Conservation (phyloP, 768 basidiomycete genomes). For the Lentinula aciculospora region DNA sequence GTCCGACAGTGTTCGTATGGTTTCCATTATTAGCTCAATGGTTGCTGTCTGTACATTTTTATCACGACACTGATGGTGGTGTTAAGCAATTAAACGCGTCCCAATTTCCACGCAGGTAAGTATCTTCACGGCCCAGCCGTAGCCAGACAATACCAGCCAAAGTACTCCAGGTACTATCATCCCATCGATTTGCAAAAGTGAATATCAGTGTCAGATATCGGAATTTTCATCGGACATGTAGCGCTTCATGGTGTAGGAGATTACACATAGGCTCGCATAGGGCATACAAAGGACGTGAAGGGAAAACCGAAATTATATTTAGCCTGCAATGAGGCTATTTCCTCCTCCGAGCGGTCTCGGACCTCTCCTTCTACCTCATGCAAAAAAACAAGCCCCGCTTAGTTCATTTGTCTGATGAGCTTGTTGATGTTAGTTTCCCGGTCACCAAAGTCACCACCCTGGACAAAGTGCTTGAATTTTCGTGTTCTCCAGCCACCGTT, state of each 20-base stretch:
- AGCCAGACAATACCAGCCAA: neutral
- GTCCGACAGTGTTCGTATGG: neutral
- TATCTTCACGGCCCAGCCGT: neutral
- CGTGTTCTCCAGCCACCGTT: constrained; percentile 96
- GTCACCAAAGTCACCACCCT: constrained; percentile 97
- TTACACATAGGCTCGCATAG: constrained; percentile 11
- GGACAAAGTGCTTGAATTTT: constrained; percentile 96
- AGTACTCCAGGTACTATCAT: neutral
- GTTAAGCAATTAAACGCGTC: neutral
- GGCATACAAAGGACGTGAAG: constrained; percentile 6
- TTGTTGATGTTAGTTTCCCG: constrained; percentile 97
- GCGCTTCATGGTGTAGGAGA: neutral
- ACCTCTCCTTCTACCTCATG: constrained; percentile 6
- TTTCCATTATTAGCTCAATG: neutral
- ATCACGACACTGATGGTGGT: neutral
- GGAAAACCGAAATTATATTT: constrained; percentile 6
- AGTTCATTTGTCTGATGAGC: constrained; percentile 95
- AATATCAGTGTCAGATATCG: too few relatives aligned
- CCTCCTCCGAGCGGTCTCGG: constrained; percentile 3
- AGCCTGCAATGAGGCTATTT: neutral
- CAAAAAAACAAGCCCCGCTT: constrained; percentile 9
- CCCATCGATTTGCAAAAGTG: neutral
- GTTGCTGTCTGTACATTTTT: neutral
- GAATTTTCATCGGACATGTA: neutral
- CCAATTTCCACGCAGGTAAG: neutral